Evolutionary conservation across 805 yeast species (phyloP), one percentile per base, ranked within the genome.

Genomic region (Yarrowia sp.): DNA sequence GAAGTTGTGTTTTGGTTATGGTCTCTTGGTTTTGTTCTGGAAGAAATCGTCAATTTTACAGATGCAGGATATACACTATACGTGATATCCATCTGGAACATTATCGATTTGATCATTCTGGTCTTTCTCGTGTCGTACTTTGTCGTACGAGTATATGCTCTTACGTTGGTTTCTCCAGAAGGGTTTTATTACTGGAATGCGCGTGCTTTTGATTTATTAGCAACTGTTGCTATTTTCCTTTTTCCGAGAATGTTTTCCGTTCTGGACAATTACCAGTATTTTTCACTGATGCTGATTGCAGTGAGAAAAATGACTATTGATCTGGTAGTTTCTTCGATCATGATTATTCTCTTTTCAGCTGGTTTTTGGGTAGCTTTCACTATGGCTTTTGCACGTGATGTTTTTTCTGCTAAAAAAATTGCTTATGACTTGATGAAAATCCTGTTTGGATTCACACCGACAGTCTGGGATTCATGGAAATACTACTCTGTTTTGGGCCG

Each of bases 391-490:
- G 83, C 83, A 4, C 70, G 76, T 11, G 79, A 79, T 60, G 71
- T 78, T 41, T 74, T 79, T 60, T 74, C 77, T 1, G 74, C 81
- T 17, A 71, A 74, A 42, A 77, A 79, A 39, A 83, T 84, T 22
- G 81, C 84, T 13, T 83, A 79, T 69, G 84, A 81, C 66, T 76
- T 83, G 77, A 71, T 83, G 50, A 81, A 82, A 70, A 75, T 84
- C 3, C 78, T 84, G 67, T 83, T 83, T 70, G 87, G 87, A 0
- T 84, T 81, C 70, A 84, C 87, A 1, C 86, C 87, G 0, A 82
- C 86, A 0, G 86, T 84, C 3, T 84, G 87, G 87, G 77, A 78
- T 51, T 81, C 80, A 64, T 83, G 86, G 86, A 73, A 75, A 41
- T 74, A 76, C 62, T 84, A 81, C 68, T 79, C 83, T 44, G 67